Evolutionary conservation across 2,329 filamentous ascomycete species (phyloP), one percentile per base, ranked within the genome.

Genomic region (Hortaea werneckii): DNA sequence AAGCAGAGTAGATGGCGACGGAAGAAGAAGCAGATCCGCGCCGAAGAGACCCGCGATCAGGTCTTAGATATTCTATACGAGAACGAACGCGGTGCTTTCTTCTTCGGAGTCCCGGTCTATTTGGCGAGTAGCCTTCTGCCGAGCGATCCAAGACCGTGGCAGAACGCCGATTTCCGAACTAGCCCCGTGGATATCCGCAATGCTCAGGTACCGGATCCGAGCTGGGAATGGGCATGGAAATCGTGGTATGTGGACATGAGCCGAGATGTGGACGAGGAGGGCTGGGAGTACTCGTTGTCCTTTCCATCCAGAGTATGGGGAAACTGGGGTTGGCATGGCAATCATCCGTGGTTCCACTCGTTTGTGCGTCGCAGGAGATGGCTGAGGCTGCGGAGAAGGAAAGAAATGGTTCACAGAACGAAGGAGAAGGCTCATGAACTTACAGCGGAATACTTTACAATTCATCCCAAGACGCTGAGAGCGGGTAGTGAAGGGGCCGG

Each of bases 261-360:
- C n/a, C 78, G 83, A 2, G 83, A 84, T 48, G 80, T 85, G 8
- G 92, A 96, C 58, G 83, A 90, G 51, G 85, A 90, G 51, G 92
- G 92, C 3, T 98, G 92, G 92, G 84, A 94, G 62, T 98, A 98
- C 66, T 92, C 87, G 11, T 88, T 95, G 62, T 83, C 85, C 54
- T 98, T 96, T 34, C 64, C 65, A 29, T 50, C 72, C 73, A 58
- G 58, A 41, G 53, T 67, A 47, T 35, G 8, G 8, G 32, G 32
- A n/a, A 35, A n/a, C 9, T 35, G 32, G 32, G 62, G 67, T 6
- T 98, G 92, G 92, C 92, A 98, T 65, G 82, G 83, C 3, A 85
- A 85, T 12, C 80, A 83, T 61, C 83, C 80, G 27, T 96, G 90
- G 89, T 95, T 87, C 66, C 90, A 89, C 63, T 94, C 87, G 1